phyloP scores from a whole-genome alignment of 2,329 filamentous ascomycete species.

The Ceratocystis eucalypticola region DNA sequence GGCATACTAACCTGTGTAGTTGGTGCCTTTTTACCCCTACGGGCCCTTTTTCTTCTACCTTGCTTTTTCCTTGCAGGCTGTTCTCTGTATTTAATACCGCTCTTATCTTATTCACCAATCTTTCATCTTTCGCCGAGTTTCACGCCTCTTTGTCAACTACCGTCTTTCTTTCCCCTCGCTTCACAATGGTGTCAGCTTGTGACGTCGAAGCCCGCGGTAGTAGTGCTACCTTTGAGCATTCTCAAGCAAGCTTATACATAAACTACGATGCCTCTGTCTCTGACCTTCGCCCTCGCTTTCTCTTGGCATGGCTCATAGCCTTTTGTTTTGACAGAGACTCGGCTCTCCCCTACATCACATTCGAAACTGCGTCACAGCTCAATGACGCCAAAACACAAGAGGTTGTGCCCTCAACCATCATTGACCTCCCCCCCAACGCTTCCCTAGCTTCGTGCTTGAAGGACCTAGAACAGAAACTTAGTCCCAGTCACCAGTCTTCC shows the following conservation, averaged over 20 bases:
- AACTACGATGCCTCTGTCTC: constrained; percentile 6
- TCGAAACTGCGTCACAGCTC: constrained; percentile 16
- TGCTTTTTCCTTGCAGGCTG: neutral
- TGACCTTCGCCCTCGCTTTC: constrained; percentile 20
- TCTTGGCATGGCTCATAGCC: constrained; percentile 22
- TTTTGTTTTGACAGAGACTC: constrained; percentile 22
- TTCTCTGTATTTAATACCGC: neutral
- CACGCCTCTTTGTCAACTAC: neutral
- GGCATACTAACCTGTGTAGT: neutral
- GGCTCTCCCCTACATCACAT: constrained; percentile 19
- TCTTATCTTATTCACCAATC: neutral
- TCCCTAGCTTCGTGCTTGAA: constrained; percentile 1
- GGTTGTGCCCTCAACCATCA: constrained; percentile 13
- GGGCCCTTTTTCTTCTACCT: neutral
- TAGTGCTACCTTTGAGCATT: constrained; percentile 6
- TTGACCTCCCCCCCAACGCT: constrained; percentile 13
- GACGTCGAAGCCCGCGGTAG: constrained; percentile 8
- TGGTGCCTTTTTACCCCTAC: neutral
- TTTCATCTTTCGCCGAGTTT: neutral
- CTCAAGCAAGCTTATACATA: neutral
- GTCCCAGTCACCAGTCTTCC: neutral
- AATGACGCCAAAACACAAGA: neutral
- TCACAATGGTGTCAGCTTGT: constrained; percentile 16
- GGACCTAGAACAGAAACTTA: neutral
- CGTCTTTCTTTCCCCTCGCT: neutral